Evolutionary conservation across 768 basidiomycete species (phyloP).

Genomic region (Sporobolomyces roseus): DNA sequence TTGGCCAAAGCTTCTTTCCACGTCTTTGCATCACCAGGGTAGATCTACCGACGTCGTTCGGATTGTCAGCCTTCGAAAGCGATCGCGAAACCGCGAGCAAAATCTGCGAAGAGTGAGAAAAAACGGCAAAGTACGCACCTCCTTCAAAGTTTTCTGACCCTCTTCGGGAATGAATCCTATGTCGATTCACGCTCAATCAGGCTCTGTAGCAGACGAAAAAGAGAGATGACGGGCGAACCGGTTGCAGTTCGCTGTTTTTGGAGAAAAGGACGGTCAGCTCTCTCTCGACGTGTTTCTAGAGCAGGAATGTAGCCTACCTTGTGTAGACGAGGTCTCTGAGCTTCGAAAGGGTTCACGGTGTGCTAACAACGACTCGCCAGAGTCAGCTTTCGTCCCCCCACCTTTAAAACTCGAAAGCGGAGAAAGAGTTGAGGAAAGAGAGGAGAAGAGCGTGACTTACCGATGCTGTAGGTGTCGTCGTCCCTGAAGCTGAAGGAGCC

Average conservation of each 20-base stretch:
- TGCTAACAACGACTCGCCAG: not conserved
- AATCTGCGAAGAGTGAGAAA: no score
- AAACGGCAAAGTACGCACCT: slow-evolving; percentile 2
- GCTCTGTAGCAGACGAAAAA: no score
- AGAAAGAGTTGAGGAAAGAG: not conserved
- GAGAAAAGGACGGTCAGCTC: not conserved
- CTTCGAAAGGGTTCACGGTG: slow-evolving; percentile 25
- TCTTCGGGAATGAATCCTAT: slow-evolving; percentile 36
- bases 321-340: slow-evolving; percentile 9
- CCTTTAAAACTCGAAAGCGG: no score
- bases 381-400: not conserved
- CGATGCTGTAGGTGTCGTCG: slow-evolving; percentile 28
- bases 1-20: slow-evolving; percentile 33
- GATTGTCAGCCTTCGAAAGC: not conserved
- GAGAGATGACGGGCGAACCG: not conserved
- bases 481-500: slow-evolving; percentile 11
- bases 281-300: not conserved
- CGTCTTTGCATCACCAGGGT: slow-evolving; percentile 25
- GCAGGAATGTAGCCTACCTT: slow-evolving; percentile 15
- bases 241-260: slow-evolving; percentile 37
- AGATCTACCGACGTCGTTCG: slow-evolving; percentile 21
- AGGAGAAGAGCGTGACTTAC: not conserved
- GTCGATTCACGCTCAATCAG: not conserved
- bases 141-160: slow-evolving; percentile 5
- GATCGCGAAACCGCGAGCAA: not conserved